Evolutionary conservation across 2,329 filamentous ascomycete species (phyloP), one percentile per base, ranked within the genome.

Genomic region (Fusarium staphyleae): DNA sequence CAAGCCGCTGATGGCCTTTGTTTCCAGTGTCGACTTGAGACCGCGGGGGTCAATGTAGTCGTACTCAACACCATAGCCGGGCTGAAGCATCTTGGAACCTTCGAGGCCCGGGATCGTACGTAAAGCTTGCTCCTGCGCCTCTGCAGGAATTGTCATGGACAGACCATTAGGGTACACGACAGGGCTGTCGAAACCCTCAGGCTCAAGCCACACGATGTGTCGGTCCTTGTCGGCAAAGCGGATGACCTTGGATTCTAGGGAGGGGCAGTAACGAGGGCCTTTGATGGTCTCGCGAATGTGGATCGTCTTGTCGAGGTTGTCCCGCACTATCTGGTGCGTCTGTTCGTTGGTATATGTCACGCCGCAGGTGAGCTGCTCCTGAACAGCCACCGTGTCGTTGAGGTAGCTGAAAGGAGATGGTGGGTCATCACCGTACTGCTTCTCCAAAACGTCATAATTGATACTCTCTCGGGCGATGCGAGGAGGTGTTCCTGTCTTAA

Each of bases 31-130:
- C n/a, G 89, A 86, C 60, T 87, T 88, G 3, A 99, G 81, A 64
- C 89, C 89, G 45, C 95, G 88, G 14, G 95, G 95, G 70, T 99
- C 95, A 14, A 99, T 91, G 72, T 99, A 99, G 76, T 98, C 95
- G 73, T 99, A 99, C 72, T 99, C 95, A 2, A 99, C 95, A 7
- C 95, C 95, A 68, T 99, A 99, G 8, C 93, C 95, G 2, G 93
- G 89, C 68, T 98, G 93, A 6, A 96, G 83, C 93, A 99, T 97
- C 19, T 81, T 86, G 4, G 92, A 92, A 53, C 93, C 86, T 69
- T 98, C 93, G 2, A 99, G 81, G 0, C 95, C 95, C n/a, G 77
- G 82, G 47, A 99, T 89, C 0, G 91, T 96, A 49, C 87, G 88
- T n/a, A 99, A 79, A 69, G 96, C 86, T 44, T 87, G 83, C 66